phyloP scores from a whole-genome alignment of 176 grass and related monocot genomes.

The Oryza longistaminata region DNA sequence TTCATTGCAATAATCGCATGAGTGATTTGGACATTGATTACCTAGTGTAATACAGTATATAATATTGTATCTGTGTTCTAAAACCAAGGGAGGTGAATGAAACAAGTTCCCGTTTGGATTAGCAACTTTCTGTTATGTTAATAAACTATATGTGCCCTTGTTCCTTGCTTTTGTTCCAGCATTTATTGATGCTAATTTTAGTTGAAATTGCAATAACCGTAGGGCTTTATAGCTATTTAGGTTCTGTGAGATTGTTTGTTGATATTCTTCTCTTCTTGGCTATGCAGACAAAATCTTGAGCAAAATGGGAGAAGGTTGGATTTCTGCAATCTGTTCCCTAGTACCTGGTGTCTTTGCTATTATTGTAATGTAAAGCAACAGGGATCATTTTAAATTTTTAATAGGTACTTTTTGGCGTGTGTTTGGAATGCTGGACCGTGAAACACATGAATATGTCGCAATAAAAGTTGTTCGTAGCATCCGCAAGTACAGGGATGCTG shows the following conservation, averaged over 20 bases:
- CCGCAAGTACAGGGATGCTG: conserved; percentile 76
- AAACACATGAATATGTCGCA: conserved; percentile 81
- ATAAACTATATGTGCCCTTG: background rate
- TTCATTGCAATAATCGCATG: background rate
- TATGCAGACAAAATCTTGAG: conserved; percentile 94
- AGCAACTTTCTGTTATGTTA: background rate
- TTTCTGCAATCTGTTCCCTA: conserved; percentile 46
- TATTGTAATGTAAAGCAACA: conserved; percentile 44
- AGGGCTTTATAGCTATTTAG: no score
- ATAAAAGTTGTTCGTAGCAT: conserved; percentile 92
- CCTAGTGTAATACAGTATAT: background rate
- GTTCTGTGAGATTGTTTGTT: background rate
- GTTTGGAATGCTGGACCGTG: conserved; percentile 97
- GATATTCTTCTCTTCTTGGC: conserved; percentile 26
- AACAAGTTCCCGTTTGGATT: background rate
- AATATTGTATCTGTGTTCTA: background rate
- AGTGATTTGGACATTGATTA: background rate
- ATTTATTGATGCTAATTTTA: background rate
- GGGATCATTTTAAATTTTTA: conserved; percentile 20
- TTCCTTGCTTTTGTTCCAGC: background rate
- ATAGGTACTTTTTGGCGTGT: conserved; percentile 97
- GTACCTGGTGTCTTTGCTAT: conserved; percentile 18
- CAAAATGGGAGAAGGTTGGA: conserved; percentile 95
- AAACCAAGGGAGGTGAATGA: conserved; percentile 17
- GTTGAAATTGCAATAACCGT: no score